Percentiles rank a stretch among this genome's conserved stretches.
Evolutionary conservation across 176 grass and related monocot genomes (phyloP).

Genomic region (Luzula sylvatica): DNA sequence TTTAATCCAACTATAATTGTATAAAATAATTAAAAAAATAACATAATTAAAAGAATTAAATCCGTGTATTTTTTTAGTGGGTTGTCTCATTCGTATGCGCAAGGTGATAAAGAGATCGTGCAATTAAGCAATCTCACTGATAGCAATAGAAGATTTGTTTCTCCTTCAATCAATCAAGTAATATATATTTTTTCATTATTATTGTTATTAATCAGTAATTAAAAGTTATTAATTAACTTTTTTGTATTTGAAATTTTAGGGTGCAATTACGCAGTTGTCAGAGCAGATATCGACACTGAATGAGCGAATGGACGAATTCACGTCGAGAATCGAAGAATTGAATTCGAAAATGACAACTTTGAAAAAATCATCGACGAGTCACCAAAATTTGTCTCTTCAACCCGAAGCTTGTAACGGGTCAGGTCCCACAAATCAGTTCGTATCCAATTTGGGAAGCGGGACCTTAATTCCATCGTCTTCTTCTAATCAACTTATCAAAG

Average conservation of each 20-base stretch:
- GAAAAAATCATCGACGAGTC: slow-evolving; percentile 59
- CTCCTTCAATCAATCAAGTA: slow-evolving; percentile 63
- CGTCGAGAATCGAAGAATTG: slow-evolving; percentile 76
- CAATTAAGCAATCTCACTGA: slow-evolving; percentile 73
- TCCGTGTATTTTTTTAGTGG: slow-evolving; percentile 46
- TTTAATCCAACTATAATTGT: too few species aligned
- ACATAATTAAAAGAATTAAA: neutral
- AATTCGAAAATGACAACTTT: slow-evolving; percentile 49
- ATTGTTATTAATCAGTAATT: too few species aligned
- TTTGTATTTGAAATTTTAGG: slow-evolving; percentile 12
- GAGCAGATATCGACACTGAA: slow-evolving; percentile 88
- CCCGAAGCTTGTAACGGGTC: slow-evolving; percentile 81
- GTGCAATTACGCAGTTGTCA: slow-evolving; percentile 61
- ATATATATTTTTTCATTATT: neutral
- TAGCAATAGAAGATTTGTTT: slow-evolving; percentile 59
- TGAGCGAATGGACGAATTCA: slow-evolving; percentile 97
- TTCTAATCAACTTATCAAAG: slow-evolving; percentile 64
- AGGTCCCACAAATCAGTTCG: slow-evolving; percentile 66
- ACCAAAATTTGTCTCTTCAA: slow-evolving; percentile 71
- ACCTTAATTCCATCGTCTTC: slow-evolving; percentile 68
- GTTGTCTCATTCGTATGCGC: slow-evolving; percentile 81
- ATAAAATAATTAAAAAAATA: neutral
- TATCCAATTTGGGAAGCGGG: slow-evolving; percentile 80
- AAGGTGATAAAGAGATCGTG: slow-evolving; percentile 75
- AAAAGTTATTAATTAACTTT: too few species aligned